Conservation (phyloP, 2,329 filamentous ascomycete genomes). For the Fusarium hainanense region DNA sequence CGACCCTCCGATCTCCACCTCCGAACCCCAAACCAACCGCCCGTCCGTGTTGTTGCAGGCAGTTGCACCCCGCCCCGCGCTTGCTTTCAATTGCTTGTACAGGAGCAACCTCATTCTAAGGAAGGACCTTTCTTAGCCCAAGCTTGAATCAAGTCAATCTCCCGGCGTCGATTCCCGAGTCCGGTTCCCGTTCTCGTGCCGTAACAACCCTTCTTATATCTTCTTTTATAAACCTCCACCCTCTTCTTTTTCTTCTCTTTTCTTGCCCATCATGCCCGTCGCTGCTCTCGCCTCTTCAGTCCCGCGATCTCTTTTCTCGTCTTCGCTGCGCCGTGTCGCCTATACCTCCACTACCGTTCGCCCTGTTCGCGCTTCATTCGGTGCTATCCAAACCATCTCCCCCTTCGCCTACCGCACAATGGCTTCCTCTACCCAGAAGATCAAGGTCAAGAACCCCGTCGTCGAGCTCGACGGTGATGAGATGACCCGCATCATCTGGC, state of each 20-base stretch:
- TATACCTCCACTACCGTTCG: conserved; percentile 42
- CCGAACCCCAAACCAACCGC: conserved; percentile 34
- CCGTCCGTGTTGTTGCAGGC: conserved; percentile 17
- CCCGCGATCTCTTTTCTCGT: conserved; percentile 48
- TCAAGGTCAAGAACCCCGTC: conserved; percentile 99
- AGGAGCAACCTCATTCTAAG: conserved; percentile 1
- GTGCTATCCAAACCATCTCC: conserved; percentile 56
- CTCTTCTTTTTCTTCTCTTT: conserved; percentile 32
- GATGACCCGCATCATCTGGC: conserved; percentile 99
- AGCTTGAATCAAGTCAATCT: conserved; percentile 16
- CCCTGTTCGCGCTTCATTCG: conserved; percentile 60
- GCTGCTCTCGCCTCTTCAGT: conserved; percentile 45
- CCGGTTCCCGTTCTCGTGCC: conserved; percentile 33
- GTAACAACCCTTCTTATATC: conserved; percentile 39
- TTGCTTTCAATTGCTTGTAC: conserved; percentile 5
- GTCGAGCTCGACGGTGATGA: conserved; percentile 95
- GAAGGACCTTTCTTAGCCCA: conserved; percentile 11
- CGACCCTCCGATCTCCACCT: conserved; percentile 28
- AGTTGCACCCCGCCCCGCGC: conserved; percentile 30
- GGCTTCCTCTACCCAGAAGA: conserved; percentile 75
- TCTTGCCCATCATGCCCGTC: conserved; percentile 46
- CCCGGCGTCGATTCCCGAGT: conserved; percentile 41
- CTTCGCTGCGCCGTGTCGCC: conserved; percentile 47
- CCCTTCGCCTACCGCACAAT: conserved; percentile 74
- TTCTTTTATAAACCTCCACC: conserved; percentile 42